phyloP scores from a whole-genome alignment of 495 filamentous ascomycete genomes.

The Aspergillus leporis region DNA sequence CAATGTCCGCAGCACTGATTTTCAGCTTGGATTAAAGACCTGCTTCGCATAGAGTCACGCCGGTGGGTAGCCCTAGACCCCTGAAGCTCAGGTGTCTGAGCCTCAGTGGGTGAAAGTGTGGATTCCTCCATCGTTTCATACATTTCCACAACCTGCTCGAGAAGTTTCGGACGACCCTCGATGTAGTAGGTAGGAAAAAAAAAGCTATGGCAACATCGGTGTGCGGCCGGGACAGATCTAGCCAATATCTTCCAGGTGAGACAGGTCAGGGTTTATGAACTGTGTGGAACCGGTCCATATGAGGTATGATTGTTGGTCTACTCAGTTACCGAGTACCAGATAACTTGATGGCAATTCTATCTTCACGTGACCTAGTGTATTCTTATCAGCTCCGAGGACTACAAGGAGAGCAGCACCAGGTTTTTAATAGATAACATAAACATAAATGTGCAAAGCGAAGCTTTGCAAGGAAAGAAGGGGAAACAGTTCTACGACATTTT shows the following conservation, averaged over 20 bases:
- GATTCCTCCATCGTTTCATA: conserved; percentile 24
- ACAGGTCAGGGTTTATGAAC: not conserved
- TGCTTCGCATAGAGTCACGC: conserved; percentile 76
- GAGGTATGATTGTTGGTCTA: not conserved
- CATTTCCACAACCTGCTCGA: not conserved
- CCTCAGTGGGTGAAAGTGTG: conserved; percentile 26
- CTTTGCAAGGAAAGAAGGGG: too few species aligned
- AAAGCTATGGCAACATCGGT: not conserved
- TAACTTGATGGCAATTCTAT: not conserved
- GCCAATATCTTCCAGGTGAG: not conserved
- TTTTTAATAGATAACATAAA: too few species aligned
- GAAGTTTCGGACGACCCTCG: not conserved
- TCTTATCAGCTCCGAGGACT: too few species aligned
- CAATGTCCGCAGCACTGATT: not conserved
- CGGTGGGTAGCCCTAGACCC: conserved; percentile 39
- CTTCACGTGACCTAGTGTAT: not conserved
- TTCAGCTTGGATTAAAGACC: conserved; percentile 34
- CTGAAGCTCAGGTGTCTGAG: conserved; percentile 22
- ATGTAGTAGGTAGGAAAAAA: not conserved
- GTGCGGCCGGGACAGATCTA: not conserved
- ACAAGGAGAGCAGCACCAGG: too few species aligned
- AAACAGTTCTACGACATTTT: too few species aligned
- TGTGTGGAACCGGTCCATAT: not conserved
- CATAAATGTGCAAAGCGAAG: too few species aligned
- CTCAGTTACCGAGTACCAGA: not conserved